A percentile compares a stretch with the other conserved stretches of the same genome.
phyloP scores from a whole-genome alignment of 495 filamentous ascomycete genomes.

The Aspergillus biplanus region DNA sequence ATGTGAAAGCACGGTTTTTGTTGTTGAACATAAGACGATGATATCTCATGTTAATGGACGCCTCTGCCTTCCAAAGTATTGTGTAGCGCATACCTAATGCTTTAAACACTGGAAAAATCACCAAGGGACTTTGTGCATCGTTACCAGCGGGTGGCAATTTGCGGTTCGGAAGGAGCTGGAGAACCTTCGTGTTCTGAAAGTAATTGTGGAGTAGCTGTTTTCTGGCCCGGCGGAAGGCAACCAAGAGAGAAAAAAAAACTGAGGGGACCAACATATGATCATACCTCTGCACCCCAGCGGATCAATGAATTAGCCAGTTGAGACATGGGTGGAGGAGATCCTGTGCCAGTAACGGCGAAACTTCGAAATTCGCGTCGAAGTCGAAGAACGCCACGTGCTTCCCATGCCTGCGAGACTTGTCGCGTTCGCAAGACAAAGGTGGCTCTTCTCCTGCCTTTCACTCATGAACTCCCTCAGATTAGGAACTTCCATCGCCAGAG shows the following conservation, averaged over 20 bases:
- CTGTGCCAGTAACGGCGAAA: constrained; percentile 16
- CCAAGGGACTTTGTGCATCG: no score
- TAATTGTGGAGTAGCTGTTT: not conserved
- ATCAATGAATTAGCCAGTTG: not conserved
- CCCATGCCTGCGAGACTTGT: constrained; percentile 32
- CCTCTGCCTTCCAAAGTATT: no score
- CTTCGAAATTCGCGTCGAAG: constrained; percentile 20
- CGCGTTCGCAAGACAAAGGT: constrained; percentile 34
- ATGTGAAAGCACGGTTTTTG: no score
- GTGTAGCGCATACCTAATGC: no score
- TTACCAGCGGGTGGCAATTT: no score
- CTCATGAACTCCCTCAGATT: not conserved
- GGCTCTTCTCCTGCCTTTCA: not conserved
- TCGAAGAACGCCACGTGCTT: constrained; percentile 24
- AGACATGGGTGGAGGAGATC: constrained; percentile 13
- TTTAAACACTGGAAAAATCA: no score
- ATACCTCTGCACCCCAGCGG: not conserved
- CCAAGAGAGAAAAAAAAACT: no score
- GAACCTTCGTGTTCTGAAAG: no score
- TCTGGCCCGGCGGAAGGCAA: not conserved
- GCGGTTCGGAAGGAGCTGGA: no score
- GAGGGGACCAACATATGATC: not conserved
- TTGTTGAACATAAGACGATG: no score
- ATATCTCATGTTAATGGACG: no score
- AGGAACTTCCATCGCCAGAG: not conserved